Conservation (phyloP, 73 alveolate species). For the Stentor roeselii region DNA sequence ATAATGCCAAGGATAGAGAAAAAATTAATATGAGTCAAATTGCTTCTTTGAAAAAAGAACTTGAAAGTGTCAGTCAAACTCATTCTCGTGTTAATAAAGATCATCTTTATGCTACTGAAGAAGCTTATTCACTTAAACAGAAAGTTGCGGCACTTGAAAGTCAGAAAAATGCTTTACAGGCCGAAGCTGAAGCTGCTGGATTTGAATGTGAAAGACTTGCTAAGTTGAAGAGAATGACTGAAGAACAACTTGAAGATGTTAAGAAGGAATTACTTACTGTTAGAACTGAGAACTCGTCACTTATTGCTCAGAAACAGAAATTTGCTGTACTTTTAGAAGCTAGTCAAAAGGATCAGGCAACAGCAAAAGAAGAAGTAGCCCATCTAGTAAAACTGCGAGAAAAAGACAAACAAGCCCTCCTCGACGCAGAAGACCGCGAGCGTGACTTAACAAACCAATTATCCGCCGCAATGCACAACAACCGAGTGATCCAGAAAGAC, state of each 20-base stretch:
- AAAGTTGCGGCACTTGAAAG: slow-evolving; percentile 9
- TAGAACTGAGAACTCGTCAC: slow-evolving; percentile 27
- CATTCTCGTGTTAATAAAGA: not conserved
- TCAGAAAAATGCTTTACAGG: not conserved
- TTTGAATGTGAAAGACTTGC: slow-evolving; percentile 36
- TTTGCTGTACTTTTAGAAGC: slow-evolving; percentile 32
- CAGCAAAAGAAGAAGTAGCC: slow-evolving; percentile 13
- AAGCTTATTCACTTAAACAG: not conserved
- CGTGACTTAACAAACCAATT: slow-evolving; percentile 40
- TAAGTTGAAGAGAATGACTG: slow-evolving; percentile 24
- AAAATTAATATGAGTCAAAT: not conserved
- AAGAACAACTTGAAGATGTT: slow-evolving; percentile 31
- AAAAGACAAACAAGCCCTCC: slow-evolving; percentile 23
- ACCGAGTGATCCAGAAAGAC: slow-evolving; percentile 37
- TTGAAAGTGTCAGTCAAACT: not conserved
- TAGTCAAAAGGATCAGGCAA: slow-evolving; percentile 11
- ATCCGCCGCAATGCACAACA: slow-evolving; percentile 31
- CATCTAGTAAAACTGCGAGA: slow-evolving; percentile 34
- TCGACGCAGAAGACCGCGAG: slow-evolving; percentile 39
- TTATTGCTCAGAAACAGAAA: slow-evolving; percentile 17
- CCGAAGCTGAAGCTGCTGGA: slow-evolving; percentile 5
- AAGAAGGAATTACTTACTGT: slow-evolving; percentile 28
- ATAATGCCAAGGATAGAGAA: not conserved
- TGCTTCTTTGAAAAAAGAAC: not conserved
- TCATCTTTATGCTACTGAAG: slow-evolving; percentile 20